Base-by-base conservation (phyloP, 1,284 basidiomycete species). In the Vanrija sp. region DNA sequence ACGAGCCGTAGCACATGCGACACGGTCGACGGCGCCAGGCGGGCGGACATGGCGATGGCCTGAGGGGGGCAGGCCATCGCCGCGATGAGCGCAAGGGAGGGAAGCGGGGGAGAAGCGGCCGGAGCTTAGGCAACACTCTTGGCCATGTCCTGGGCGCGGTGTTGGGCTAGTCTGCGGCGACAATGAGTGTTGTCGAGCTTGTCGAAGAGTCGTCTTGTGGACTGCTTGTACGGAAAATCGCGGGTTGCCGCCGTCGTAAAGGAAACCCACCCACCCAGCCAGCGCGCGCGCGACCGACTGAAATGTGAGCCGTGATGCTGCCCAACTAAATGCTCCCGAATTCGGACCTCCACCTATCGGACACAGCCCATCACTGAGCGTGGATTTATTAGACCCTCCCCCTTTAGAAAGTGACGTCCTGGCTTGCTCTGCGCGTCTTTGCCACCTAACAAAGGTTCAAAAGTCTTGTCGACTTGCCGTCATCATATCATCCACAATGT, bases 401-500 rank as follows among this genome's bases (percentile, higher is more conserved):
- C 8, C 4, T 34, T 34, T 12, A 9, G 29, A 3, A 7, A 14
- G 34, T 34, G 34, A 34, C 34, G 34, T 34, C 34, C 12, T 9
- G 21, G 38, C 21, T 21, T 16, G 12, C 10, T 15, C 38, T 26
- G 6, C 42, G 28, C 28, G 6, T 7, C 16, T 43, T 54, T 45
- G 52, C 52, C 52, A 54, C 52, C 42, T 39, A 28, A 21, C 10
- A 23, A 43, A 5, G 6, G 12, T 9, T 26, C 40, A 49, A 44
- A 26, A 48, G 40, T 38, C 34, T 3, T 18, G 23, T 43, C 44
- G n/a, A 8, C 21, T 28, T 25, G 14, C 26, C 12, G 12, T 34
- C 40, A 29, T 51, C 15, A 50, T 43, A 44, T 38, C 44, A 38
- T 18, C 49, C 19, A 42, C 38, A 40, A 78, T 76, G 75, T 78